Conservation (phyloP, 805 yeast species). For the Schizosaccharomyces pombe region DNA sequence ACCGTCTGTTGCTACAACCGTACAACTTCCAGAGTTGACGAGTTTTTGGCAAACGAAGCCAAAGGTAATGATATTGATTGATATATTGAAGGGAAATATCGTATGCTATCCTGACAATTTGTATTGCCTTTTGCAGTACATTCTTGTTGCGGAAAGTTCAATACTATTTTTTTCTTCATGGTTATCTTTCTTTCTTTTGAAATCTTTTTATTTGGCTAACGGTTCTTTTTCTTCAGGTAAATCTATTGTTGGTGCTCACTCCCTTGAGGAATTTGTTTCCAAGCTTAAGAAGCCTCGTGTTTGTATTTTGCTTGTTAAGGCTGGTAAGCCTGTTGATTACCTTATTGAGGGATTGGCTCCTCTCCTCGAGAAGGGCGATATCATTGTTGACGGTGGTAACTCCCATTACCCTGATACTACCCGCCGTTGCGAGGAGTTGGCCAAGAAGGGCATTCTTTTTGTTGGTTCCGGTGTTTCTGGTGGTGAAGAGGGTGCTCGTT, state of each 20-base stretch:
- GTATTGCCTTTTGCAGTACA: no score
- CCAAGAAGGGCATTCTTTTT: constrained; percentile 64
- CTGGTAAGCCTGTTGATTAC: constrained; percentile 83
- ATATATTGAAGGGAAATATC: background rate
- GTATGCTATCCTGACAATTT: no score
- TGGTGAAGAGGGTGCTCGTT: constrained; percentile 99
- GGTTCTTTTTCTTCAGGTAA: constrained; percentile 18
- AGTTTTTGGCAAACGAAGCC: constrained; percentile 80
- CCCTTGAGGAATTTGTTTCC: constrained; percentile 65
- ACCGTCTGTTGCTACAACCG: constrained; percentile 97
- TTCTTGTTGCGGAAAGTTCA: no score
- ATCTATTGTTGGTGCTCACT: constrained; percentile 84
- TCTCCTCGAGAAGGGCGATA: constrained; percentile 83
- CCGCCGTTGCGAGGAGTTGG: constrained; percentile 83
- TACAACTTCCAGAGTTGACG: constrained; percentile 87
- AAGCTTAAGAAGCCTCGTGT: constrained; percentile 94
- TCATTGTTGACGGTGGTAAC: constrained; percentile 98
- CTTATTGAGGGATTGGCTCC: constrained; percentile 77
- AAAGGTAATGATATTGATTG: constrained; percentile 31
- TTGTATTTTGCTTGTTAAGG: constrained; percentile 80
- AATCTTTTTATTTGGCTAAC: background rate
- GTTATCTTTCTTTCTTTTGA: background rate
- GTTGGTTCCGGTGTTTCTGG: constrained; percentile 99
- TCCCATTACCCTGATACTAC: constrained; percentile 96
- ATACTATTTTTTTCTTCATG: no score